Percentiles rank a stretch among this genome's conserved stretches.
Evolutionary conservation across 441 rosid genomes (phyloP).

Genomic region (Croton setiger): DNA sequence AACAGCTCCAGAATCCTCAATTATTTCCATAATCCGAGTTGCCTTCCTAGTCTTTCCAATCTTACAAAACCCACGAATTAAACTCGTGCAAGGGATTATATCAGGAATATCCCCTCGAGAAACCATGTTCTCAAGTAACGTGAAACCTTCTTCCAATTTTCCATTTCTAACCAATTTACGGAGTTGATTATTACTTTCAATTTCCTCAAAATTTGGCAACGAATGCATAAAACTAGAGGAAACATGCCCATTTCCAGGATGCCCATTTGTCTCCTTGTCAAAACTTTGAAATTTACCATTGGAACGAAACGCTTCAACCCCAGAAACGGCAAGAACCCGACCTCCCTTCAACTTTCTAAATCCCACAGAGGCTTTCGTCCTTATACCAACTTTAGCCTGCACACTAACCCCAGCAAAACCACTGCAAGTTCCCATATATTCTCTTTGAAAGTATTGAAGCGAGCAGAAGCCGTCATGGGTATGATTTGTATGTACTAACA

Average conservation of each 20-base stretch:
- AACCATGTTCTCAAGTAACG: constrained; percentile 72
- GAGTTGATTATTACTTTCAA: constrained; percentile 55
- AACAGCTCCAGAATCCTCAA: constrained; percentile 73
- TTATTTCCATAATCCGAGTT: constrained; percentile 63
- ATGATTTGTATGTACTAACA: constrained; percentile 12
- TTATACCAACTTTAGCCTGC: constrained; percentile 22
- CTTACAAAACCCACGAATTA: constrained; percentile 76
- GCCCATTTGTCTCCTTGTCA: constrained; percentile 34
- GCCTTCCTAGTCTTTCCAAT: constrained; percentile 66
- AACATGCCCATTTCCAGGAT: constrained; percentile 42
- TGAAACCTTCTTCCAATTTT: constrained; percentile 62
- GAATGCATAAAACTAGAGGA: constrained; percentile 27
- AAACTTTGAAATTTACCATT: constrained; percentile 40
- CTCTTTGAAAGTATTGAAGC: constrained; percentile 38
- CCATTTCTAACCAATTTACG: constrained; percentile 55
- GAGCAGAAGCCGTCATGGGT: constrained; percentile 54
- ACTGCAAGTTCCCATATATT: constrained; percentile 27
- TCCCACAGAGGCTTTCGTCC: constrained; percentile 22
- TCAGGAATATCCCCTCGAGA: constrained; percentile 70
- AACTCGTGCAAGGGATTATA: constrained; percentile 63
- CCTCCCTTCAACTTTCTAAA: constrained; percentile 30
- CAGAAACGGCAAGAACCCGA: constrained; percentile 39
- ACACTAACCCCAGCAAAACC: constrained; percentile 24
- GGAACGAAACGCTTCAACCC: constrained; percentile 37
- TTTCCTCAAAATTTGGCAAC: constrained; percentile 44